Percentiles rank a stretch among this genome's conserved stretches.
Evolutionary conservation across 73 alveolate species (phyloP).

Genomic region (Symbiodinium natans): DNA sequence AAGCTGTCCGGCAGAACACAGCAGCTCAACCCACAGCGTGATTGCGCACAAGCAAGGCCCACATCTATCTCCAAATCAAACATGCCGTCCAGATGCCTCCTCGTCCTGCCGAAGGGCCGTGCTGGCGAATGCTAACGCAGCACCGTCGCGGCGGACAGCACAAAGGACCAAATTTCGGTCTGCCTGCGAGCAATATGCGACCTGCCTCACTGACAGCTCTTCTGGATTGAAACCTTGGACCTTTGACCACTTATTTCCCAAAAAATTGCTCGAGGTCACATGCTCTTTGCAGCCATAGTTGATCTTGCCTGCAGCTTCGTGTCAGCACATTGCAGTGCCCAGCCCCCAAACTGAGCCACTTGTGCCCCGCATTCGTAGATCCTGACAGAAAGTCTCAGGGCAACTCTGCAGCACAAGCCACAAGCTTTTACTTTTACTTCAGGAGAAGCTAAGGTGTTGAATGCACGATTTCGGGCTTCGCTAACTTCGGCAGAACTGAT

Average conservation of each 20-base stretch:
- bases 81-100: too few species aligned
- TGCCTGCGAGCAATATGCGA: constrained; percentile 36
- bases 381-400: constrained; percentile 12
- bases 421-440: too few species aligned
- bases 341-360: constrained; percentile 56
- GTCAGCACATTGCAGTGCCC: constrained; percentile 46
- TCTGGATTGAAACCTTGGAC: neutral
- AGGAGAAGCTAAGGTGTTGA: too few species aligned
- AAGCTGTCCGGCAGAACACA: too few species aligned
- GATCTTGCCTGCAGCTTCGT: constrained; percentile 32
- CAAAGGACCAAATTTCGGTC: constrained; percentile 45
- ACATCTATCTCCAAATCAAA: too few species aligned
- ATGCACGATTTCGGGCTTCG: too few species aligned
- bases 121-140: constrained; percentile 43
- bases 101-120: neutral
- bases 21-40: too few species aligned
- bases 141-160: constrained; percentile 73
- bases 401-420: neutral
- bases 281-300: too few species aligned
- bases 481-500: too few species aligned
- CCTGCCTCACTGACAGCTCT: too few species aligned
- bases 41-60: too few species aligned
- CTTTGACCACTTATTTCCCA: neutral
- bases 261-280: neutral
- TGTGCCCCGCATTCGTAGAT: constrained; percentile 42